These are phyloP conservation scores for Saccharomycopsis synnaedendra DNA, from an alignment of 805 yeast genomes.

Conservation along the genomic window DNA sequence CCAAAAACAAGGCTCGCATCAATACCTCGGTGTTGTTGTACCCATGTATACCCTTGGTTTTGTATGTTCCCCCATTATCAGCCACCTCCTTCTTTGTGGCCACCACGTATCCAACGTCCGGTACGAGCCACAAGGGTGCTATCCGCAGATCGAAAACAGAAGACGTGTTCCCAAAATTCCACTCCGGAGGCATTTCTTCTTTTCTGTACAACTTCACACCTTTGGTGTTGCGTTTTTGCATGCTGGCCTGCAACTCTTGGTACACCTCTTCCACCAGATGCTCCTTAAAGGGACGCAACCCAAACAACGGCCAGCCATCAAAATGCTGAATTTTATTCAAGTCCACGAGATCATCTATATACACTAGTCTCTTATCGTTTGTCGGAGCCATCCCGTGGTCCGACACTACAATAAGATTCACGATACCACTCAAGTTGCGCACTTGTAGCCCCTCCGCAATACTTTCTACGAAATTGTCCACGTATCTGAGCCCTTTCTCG, in stretches of 20 bases:
- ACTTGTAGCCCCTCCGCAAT: conserved; percentile 34
- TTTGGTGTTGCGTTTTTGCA: conserved; percentile 27
- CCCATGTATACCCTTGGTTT: conserved; percentile 77
- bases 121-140: conserved; percentile 81
- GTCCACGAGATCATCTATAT: conserved; percentile 62
- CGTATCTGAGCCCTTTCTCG: conserved; percentile 41
- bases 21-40: conserved; percentile 65
- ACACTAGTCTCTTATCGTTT: conserved; percentile 50
- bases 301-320: conserved; percentile 84
- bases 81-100: conserved; percentile 40
- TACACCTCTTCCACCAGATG: conserved; percentile 33
- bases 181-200: conserved; percentile 39
- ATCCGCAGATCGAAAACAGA: conserved; percentile 41
- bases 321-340: conserved; percentile 41
- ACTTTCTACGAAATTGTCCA: conserved; percentile 51
- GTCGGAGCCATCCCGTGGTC: conserved; percentile 96
- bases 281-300: conserved; percentile 46
- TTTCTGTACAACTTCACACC: conserved; percentile 36
- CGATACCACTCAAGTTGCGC: conserved; percentile 52
- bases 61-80: conserved; percentile 34
- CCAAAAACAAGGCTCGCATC: conserved; percentile 78
- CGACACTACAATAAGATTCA: conserved; percentile 68
- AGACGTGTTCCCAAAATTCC: conserved; percentile 22
- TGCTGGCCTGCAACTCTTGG: conserved; percentile 25
- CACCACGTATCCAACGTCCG: conserved; percentile 69